Percentiles rank a stretch among this genome's conserved stretches.
phyloP scores from a whole-genome alignment of 495 filamentous ascomycete species.

The Neurospora sp. region DNA sequence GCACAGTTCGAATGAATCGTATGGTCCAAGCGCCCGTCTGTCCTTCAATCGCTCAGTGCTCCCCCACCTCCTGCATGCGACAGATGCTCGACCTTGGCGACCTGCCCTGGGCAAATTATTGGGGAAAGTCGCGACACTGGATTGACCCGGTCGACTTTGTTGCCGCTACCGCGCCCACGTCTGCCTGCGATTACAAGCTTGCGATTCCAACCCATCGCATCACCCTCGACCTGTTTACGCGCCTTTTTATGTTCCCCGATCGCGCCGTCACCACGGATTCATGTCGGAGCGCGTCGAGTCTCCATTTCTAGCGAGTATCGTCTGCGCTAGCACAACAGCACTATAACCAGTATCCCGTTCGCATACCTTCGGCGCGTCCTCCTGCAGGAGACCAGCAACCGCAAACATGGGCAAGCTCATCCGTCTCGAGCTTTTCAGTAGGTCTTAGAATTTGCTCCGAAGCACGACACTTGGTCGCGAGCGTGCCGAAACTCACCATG shows the following conservation, averaged over 20 bases:
- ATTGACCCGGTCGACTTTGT: background rate
- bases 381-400: constrained; percentile 9
- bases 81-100: background rate
- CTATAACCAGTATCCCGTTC: background rate
- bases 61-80: constrained; percentile 2
- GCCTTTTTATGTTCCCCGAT: constrained; percentile 9
- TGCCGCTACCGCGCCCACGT: background rate
- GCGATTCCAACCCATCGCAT: background rate
- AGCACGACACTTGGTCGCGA: background rate
- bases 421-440: constrained; percentile 89
- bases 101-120: constrained; percentile 5
- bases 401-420: constrained; percentile 69
- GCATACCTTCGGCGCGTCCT: constrained; percentile 3
- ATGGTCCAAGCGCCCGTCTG: background rate
- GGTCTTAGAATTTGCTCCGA: constrained; percentile 16
- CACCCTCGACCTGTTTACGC: background rate
- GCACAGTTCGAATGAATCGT: background rate
- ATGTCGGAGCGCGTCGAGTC: constrained; percentile 7
- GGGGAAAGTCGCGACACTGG: background rate
- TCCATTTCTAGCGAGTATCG: background rate
- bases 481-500: constrained; percentile 6
- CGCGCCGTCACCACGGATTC: background rate
- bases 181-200: background rate
- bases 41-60: background rate
- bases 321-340: background rate